Conservation (phyloP, 257 asterid genomes). For the Solanum virginianum region DNA sequence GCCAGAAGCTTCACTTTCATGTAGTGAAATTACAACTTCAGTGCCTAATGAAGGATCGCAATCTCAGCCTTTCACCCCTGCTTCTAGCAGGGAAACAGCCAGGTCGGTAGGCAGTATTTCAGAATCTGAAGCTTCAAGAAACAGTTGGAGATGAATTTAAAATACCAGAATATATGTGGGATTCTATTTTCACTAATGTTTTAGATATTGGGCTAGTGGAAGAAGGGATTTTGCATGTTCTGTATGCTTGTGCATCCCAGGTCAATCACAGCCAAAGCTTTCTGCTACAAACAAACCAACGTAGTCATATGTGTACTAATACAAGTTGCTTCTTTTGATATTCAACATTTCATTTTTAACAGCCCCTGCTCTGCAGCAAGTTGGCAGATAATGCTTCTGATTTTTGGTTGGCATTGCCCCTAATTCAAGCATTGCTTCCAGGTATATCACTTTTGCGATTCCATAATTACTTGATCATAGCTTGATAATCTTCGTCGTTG, state of each 20-base stretch:
- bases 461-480: not conserved
- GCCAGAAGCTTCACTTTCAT: slow-evolving; percentile 27
- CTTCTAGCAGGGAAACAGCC: too few relatives aligned
- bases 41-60: slow-evolving; percentile 39
- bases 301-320: not conserved
- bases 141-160: slow-evolving; percentile 82
- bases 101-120: too few relatives aligned
- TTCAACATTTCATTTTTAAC: slow-evolving; percentile 13
- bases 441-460: slow-evolving; percentile 22
- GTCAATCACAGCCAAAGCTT: slow-evolving; percentile 30
- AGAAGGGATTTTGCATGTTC: slow-evolving; percentile 91
- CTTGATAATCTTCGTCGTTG: not conserved
- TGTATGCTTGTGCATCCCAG: slow-evolving; percentile 93
- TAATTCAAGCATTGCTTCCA: slow-evolving; percentile 91
- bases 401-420: slow-evolving; percentile 78
- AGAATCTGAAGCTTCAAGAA: too few relatives aligned
- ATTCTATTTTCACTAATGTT: slow-evolving; percentile 43
- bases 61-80: slow-evolving; percentile 25
- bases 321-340: not conserved
- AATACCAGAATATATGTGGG: slow-evolving; percentile 47
- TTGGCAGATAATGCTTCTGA: slow-evolving; percentile 66
- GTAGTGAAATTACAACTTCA: slow-evolving; percentile 29
- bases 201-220: slow-evolving; percentile 72
- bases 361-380: slow-evolving; percentile 83
- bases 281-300: not conserved